phyloP scores from a whole-genome alignment of 2,329 filamentous ascomycete species.

The Hymenotorrendiella dingleyae region DNA sequence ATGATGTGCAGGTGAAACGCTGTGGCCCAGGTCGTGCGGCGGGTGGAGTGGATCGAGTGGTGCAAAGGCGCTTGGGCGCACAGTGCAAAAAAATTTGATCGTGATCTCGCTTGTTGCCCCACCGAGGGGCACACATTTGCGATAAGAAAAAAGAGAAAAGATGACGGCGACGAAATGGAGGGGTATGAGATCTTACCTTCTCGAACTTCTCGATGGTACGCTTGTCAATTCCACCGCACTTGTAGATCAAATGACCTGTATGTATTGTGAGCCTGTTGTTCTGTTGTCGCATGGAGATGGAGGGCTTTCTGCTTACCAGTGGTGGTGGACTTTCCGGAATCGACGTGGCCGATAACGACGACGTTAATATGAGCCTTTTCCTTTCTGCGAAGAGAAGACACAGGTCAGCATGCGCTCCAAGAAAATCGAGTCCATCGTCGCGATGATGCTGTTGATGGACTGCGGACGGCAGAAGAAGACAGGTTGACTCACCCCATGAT shows the following conservation, averaged over 20 bases:
- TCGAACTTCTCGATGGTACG: conserved; percentile 99
- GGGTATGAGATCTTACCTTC: conserved; percentile 81
- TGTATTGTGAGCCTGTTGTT: conserved; percentile 19
- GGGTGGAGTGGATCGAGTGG: neutral
- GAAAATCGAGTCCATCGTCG: conserved; percentile 11
- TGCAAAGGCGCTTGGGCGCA: conserved; percentile 16
- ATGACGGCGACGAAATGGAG: conserved; percentile 6
- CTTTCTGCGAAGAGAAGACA: conserved; percentile 57
- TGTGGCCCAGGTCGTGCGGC: conserved; percentile 7
- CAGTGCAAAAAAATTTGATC: conserved; percentile 19
- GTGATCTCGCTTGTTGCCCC: conserved; percentile 22
- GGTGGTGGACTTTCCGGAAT: conserved; percentile 98
- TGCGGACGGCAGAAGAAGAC: conserved; percentile 5
- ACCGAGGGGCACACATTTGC: conserved; percentile 29
- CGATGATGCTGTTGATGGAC: conserved; percentile 15
- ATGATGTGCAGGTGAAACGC: conserved; percentile 3
- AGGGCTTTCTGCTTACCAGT: conserved; percentile 56
- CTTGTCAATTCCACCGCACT: conserved; percentile 99
- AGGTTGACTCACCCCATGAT: conserved; percentile 31
- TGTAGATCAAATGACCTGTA: conserved; percentile 96
- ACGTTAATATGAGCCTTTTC: conserved; percentile 96
- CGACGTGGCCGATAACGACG: conserved; percentile 99
- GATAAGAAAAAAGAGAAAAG: conserved; percentile 20
- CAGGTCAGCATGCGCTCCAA: conserved; percentile 21
- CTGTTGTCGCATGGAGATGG: conserved; percentile 4